Percentiles rank a stretch among this genome's conserved stretches.
phyloP scores from a whole-genome alignment of 2,329 filamentous ascomycete genomes.

The Rutstroemia sp. region DNA sequence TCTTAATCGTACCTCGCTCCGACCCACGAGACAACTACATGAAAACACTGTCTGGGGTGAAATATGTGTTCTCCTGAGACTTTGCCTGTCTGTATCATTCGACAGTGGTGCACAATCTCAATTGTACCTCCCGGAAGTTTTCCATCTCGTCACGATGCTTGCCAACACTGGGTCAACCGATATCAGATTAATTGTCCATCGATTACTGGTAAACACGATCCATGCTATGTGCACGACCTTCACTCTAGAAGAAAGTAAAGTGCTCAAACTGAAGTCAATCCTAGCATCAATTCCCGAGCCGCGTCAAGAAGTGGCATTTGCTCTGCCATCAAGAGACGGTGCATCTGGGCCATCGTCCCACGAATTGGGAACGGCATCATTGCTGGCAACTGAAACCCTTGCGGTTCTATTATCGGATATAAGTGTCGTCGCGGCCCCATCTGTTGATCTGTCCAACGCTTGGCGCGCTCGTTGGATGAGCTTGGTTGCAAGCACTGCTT shows the following conservation, averaged over 20 bases:
- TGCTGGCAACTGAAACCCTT: conserved; percentile 49
- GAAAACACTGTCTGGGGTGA: conserved; percentile 65
- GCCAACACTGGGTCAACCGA: conserved; percentile 55
- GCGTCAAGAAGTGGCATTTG: conserved; percentile 49
- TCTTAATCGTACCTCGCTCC: conserved; percentile 57
- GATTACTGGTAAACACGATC: conserved; percentile 57
- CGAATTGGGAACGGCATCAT: conserved; percentile 36
- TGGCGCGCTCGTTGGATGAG: conserved; percentile 71
- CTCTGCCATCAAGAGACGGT: conserved; percentile 44
- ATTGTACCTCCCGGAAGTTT: conserved; percentile 60
- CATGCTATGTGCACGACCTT: conserved; percentile 63
- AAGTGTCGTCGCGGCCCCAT: conserved; percentile 55
- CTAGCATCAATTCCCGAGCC: conserved; percentile 54
- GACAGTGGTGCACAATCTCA: conserved; percentile 61
- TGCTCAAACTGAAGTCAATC: conserved; percentile 38
- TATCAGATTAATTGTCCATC: conserved; percentile 52
- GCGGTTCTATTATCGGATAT: conserved; percentile 56
- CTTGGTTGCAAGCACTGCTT: conserved; percentile 63
- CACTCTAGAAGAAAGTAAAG: conserved; percentile 48
- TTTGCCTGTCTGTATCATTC: conserved; percentile 60
- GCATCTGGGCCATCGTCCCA: conserved; percentile 47
- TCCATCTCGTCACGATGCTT: conserved; percentile 64
- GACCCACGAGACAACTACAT: conserved; percentile 56
- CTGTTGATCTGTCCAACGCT: conserved; percentile 56
- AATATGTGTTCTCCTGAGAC: conserved; percentile 58